phyloP scores from a whole-genome alignment of 2,329 filamentous ascomycete species.

The Fusarium sp. region DNA sequence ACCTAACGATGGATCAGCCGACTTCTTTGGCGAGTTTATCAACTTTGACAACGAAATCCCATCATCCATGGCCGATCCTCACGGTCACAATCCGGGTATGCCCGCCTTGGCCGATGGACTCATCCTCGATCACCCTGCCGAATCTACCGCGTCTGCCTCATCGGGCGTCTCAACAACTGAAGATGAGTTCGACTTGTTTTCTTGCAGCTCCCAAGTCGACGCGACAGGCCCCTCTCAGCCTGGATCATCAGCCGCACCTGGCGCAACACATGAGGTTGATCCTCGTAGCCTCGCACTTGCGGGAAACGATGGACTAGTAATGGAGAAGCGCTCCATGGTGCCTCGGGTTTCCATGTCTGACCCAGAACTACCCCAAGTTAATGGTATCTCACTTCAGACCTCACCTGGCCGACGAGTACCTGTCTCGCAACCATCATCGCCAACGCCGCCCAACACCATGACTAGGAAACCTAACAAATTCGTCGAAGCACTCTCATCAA shows the following conservation, averaged over 20 bases:
- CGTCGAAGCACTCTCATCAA: conserved; percentile 56
- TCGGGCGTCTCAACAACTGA: conserved; percentile 50
- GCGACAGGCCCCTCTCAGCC: conserved; percentile 41
- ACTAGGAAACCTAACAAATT: conserved; percentile 53
- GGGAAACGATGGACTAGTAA: conserved; percentile 15
- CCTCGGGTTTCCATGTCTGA: conserved; percentile 58
- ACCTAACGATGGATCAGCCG: conserved; percentile 46
- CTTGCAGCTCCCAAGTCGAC: conserved; percentile 49
- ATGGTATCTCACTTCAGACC: conserved; percentile 58
- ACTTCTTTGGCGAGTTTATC: conserved; percentile 54
- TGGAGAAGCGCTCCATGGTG: conserved; percentile 39
- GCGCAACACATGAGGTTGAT: conserved; percentile 46
- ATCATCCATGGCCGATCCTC: conserved; percentile 38
- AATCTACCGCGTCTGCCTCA: conserved; percentile 50
- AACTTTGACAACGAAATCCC: conserved; percentile 50
- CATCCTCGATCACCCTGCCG: conserved; percentile 46
- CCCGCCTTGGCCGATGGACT: conserved; percentile 45
- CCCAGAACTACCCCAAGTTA: conserved; percentile 59
- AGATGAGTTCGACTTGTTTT: conserved; percentile 53
- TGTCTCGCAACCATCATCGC: conserved; percentile 48
- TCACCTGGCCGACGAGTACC: conserved; percentile 49
- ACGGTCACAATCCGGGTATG: conserved; percentile 39
- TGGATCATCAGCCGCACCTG: conserved; percentile 17
- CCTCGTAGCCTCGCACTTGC: conserved; percentile 45
- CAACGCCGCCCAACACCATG: conserved; percentile 48